Base-by-base conservation (phyloP, 129 eudicot species). In the Arctium lappa region DNA sequence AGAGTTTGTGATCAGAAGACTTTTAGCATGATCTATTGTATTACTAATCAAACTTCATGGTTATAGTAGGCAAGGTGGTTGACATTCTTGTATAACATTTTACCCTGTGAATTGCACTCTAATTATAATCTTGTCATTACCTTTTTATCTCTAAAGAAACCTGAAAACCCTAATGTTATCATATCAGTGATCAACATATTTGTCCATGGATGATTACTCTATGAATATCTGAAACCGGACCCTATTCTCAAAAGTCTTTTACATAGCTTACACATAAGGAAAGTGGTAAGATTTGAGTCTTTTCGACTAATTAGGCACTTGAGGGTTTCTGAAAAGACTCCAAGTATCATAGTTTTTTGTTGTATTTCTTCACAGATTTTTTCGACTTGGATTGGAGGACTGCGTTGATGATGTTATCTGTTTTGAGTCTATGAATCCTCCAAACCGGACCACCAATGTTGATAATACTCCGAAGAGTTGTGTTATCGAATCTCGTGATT, bases 171-270 rank as follows among this genome's bases (percentile, higher is more conserved):
- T 32, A 15, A 76, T 71, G 4, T 53, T 16, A 1, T 10, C 9
- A 37, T 6, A 10, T 42, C 31, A 16, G n/a, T 75, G 53, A 40
- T 63, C 63, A 4, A 65, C 88, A 95, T 93, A 72, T 85, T 83
- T 83, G 94, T 89, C 22, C 98, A 95, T 79, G 98, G 97, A 36
- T 87, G 92, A 88, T 84, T 92, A 78, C 98, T 97, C 36, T 92
- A 92, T 76, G 91, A 89, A 62, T 72, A 85, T 80, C 76, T 95
- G 92, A 95, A 84, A 90, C 93, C 2, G 97, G 91, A 22, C 83
- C 93, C 88, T n/a, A 89, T 91, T 79, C 68, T 95, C 4, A 90
- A 88, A 86, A 92, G 69, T 81, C 89, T 92, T 76, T 78, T 94
- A 31, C 96, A 87, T 18, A 92, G 93, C 32, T 32, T 68, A 77